Percentiles rank a stretch among this genome's conserved stretches.
Evolutionary conservation across 192 early-diverging fungal genomes (phyloP).

Genomic region (Pilaira anomala): DNA sequence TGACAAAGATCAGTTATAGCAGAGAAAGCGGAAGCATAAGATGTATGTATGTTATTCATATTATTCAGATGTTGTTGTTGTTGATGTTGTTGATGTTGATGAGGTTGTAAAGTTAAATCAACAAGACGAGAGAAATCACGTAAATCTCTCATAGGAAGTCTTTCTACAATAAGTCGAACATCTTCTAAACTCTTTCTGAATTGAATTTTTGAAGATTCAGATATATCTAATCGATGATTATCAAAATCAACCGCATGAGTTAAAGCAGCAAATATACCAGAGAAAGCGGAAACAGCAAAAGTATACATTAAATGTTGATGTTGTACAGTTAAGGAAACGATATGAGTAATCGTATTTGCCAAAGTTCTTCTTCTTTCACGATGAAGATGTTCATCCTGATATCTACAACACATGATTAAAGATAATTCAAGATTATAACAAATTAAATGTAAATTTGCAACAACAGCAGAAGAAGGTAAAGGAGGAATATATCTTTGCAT

Average conservation of each 20-base stretch:
- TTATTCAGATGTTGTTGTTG: conserved; percentile 7
- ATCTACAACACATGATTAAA: conserved; percentile 24
- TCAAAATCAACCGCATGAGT: conserved; percentile 29
- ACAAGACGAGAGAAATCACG: conserved; percentile 19
- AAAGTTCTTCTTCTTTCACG: conserved; percentile 20
- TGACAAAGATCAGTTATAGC: conserved; percentile 22
- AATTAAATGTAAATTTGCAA: conserved; percentile 31
- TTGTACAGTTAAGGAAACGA: conserved; percentile 21
- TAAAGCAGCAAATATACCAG: conserved; percentile 27
- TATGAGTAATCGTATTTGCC: conserved; percentile 30
- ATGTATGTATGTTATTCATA: not conserved
- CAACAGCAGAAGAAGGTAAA: conserved; percentile 17
- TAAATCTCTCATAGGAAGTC: conserved; percentile 17
- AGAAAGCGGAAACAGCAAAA: conserved; percentile 12
- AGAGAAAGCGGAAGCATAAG: conserved; percentile 17
- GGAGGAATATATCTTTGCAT: not conserved
- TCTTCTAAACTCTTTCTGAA: conserved; percentile 19
- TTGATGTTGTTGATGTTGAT: not conserved
- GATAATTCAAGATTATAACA: conserved; percentile 31
- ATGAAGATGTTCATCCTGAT: conserved; percentile 22
- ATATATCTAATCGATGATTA: conserved; percentile 10
- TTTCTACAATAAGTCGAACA: conserved; percentile 16
- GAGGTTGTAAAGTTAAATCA: conserved; percentile 14
- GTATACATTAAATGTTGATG: conserved; percentile 21
- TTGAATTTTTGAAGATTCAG: conserved; percentile 20